phyloP scores from a whole-genome alignment of 768 basidiomycete genomes.

The Leucocoprinus leucothites region DNA sequence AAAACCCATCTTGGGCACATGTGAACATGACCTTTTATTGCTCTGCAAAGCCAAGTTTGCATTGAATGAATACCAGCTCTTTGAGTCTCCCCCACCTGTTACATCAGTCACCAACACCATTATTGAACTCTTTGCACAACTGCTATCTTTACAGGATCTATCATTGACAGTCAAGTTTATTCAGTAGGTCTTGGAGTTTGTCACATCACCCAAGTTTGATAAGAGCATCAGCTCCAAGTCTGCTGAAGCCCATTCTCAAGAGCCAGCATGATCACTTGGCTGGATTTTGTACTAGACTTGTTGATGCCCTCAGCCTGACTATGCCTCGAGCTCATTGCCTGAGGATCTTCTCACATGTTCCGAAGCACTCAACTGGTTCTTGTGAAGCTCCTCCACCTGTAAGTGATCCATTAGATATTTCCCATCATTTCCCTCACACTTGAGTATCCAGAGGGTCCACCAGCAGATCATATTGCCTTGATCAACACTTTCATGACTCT shows the following conservation, averaged over 20 bases:
- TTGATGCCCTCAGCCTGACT: constrained; percentile 38
- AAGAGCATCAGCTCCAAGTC: constrained; percentile 84
- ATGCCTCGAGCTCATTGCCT: constrained; percentile 66
- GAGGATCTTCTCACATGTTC: constrained; percentile 75
- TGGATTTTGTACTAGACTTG: constrained; percentile 17
- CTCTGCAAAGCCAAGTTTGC: constrained; percentile 53
- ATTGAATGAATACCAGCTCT: constrained; percentile 40
- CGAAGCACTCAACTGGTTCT: constrained; percentile 68
- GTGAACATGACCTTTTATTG: constrained; percentile 82
- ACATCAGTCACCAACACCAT: constrained; percentile 87
- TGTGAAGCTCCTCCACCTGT: constrained; percentile 53
- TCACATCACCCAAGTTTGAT: constrained; percentile 76
- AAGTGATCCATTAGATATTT: constrained; percentile 12
- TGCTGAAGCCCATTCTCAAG: constrained; percentile 37
- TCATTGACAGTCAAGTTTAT: constrained; percentile 51
- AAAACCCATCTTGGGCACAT: constrained; percentile 77
- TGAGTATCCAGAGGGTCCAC: constrained; percentile 41
- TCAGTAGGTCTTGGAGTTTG: constrained; percentile 57
- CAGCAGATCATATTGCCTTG: constrained; percentile 57
- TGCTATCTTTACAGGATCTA: constrained; percentile 78
- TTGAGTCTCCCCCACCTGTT: constrained; percentile 70
- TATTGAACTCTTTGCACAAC: constrained; percentile 78
- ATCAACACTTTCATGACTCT: constrained; percentile 64
- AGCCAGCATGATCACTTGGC: background rate
- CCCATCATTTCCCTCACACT: background rate